Percentiles rank a stretch among this genome's conserved stretches.
phyloP scores from a whole-genome alignment of 768 basidiomycete species.

The Gloeopeniophorella convolvens region DNA sequence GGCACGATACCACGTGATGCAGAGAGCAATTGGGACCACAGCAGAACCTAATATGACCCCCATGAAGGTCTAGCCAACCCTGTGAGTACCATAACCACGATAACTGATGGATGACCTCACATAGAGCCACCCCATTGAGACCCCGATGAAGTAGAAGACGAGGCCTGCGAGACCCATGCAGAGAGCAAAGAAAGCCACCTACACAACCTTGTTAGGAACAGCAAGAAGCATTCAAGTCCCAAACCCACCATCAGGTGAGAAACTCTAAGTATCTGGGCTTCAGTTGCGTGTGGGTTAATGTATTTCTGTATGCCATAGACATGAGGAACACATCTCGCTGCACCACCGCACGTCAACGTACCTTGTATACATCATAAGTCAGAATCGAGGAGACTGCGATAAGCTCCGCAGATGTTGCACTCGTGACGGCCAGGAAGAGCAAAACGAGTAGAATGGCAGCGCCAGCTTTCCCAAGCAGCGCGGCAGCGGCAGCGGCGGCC shows the following conservation, averaged over 20 bases:
- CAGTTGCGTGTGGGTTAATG: constrained; percentile 76
- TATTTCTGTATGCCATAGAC: constrained; percentile 42
- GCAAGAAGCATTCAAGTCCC: neutral
- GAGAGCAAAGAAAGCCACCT: constrained; percentile 66
- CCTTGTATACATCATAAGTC: constrained; percentile 85
- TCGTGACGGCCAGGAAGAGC: constrained; percentile 82
- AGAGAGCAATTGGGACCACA: constrained; percentile 82
- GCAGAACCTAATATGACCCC: constrained; percentile 80
- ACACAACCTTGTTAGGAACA: neutral
- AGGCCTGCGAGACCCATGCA: constrained; percentile 79
- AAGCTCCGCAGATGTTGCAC: constrained; percentile 82
- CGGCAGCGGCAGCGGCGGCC: constrained; percentile 75
- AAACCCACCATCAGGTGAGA: constrained; percentile 56
- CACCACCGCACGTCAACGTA: constrained; percentile 19
- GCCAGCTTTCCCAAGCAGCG: constrained; percentile 72
- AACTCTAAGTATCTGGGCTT: constrained; percentile 59
- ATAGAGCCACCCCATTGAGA: constrained; percentile 93
- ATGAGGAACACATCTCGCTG: neutral
- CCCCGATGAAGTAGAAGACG: constrained; percentile 86
- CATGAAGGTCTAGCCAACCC: constrained; percentile 65
- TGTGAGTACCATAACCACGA: neutral
- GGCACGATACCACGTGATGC: constrained; percentile 78
- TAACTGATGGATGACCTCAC: constrained; percentile 36
- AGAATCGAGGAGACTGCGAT: constrained; percentile 83
- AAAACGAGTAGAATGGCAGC: constrained; percentile 74